phyloP scores from a whole-genome alignment of 2,329 filamentous ascomycete genomes.

The Trichophyton rubrum region DNA sequence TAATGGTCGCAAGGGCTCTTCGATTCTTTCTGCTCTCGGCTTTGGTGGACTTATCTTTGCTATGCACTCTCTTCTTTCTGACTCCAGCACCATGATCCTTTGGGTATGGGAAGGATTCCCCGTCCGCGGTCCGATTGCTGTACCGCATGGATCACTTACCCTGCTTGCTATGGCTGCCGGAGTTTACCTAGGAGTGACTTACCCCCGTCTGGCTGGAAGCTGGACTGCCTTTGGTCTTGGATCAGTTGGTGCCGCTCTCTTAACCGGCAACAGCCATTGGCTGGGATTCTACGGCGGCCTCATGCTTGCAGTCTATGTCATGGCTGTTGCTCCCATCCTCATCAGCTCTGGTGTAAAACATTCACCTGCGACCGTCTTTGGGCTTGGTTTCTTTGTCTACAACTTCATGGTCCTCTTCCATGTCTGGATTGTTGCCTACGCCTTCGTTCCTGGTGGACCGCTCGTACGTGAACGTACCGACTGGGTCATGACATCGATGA shows the following conservation, averaged over 20 bases:
- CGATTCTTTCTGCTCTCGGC: conserved; percentile 60
- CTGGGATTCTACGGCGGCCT: conserved; percentile 77
- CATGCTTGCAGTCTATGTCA: conserved; percentile 62
- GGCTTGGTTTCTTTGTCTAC: conserved; percentile 78
- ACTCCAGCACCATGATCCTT: conserved; percentile 96
- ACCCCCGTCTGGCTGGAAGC: conserved; percentile 56
- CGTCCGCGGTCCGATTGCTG: conserved; percentile 72
- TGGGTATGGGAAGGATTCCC: conserved; percentile 98
- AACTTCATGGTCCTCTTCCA: conserved; percentile 94
- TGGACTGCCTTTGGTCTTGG: conserved; percentile 71
- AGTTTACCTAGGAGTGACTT: conserved; percentile 60
- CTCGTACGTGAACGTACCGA: conserved; percentile 89
- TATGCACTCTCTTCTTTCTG: conserved; percentile 83
- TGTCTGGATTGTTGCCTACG: conserved; percentile 96
- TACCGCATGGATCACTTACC: conserved; percentile 80
- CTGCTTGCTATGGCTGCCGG: conserved; percentile 78
- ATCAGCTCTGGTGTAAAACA: conserved; percentile 65
- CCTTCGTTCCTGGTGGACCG: conserved; percentile 89
- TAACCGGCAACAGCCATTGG: conserved; percentile 74
- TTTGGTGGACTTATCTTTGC: conserved; percentile 76
- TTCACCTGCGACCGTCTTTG: conserved; percentile 68
- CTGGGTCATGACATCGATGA: conserved; percentile 81
- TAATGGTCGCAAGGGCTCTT: conserved; percentile 51
- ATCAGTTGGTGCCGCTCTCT: conserved; percentile 62
- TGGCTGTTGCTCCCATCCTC: conserved; percentile 64